Conservation (phyloP, 768 basidiomycete genomes). For the Pisolithus tinctorius region DNA sequence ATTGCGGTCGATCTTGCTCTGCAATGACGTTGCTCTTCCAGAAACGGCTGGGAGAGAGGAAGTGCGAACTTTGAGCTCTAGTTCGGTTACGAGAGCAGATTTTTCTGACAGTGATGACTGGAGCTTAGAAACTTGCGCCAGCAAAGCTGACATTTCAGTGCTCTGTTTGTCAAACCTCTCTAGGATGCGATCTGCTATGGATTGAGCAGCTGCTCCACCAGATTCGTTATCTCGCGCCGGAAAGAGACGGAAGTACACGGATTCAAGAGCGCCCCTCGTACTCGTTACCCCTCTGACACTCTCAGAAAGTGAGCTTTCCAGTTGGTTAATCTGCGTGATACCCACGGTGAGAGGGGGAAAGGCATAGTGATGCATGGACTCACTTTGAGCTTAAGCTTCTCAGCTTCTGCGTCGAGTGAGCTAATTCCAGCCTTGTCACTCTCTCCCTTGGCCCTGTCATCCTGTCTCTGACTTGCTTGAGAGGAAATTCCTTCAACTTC, state of each 20-base stretch:
- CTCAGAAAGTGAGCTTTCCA: conserved; percentile 37
- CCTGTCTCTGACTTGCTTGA: conserved; percentile 32
- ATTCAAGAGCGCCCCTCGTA: conserved; percentile 81
- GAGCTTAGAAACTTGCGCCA: conserved; percentile 41
- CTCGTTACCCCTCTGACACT: conserved; percentile 73
- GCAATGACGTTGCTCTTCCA: conserved; percentile 5
- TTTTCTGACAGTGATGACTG: conserved; percentile 45
- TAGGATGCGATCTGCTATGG: conserved; percentile 65
- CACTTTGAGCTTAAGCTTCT: conserved; percentile 64
- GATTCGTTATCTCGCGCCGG: conserved; percentile 40
- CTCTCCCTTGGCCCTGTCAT: conserved; percentile 68
- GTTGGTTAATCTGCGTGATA: conserved; percentile 42
- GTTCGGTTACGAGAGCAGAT: conserved; percentile 50
- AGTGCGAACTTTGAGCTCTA: conserved; percentile 63
- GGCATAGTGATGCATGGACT: conserved; percentile 7
- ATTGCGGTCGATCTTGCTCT: not conserved
- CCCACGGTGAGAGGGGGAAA: not conserved
- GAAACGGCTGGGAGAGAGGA: conserved; percentile 39
- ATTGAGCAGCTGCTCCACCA: conserved; percentile 55
- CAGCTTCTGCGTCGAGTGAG: conserved; percentile 65
- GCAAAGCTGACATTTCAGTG: conserved; percentile 50
- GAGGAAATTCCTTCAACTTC: not conserved
- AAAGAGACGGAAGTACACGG: conserved; percentile 76
- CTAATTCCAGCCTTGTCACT: conserved; percentile 72
- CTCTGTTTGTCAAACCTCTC: conserved; percentile 66